These are phyloP conservation scores for Leccinum arenicola DNA, from an alignment of 768 basidiomycete species.

Conservation along the genomic window DNA sequence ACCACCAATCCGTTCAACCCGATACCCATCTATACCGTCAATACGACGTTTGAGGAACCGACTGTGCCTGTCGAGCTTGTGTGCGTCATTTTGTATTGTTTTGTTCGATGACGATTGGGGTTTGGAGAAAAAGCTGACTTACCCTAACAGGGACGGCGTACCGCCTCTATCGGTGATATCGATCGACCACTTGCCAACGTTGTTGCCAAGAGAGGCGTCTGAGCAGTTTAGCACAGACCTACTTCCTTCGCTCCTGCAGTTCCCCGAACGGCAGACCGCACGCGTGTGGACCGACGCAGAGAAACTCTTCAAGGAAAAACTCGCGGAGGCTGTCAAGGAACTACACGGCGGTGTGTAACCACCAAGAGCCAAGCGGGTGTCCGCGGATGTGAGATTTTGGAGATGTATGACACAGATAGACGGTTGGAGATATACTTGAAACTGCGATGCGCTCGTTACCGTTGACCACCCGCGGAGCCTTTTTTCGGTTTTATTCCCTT, in stretches of 20 bases:
- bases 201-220: slow-evolving; percentile 93
- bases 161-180: slow-evolving; percentile 83
- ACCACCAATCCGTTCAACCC: slow-evolving; percentile 99
- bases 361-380: not conserved
- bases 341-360: slow-evolving; percentile 2
- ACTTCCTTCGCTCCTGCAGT: slow-evolving; percentile 76
- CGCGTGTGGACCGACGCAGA: slow-evolving; percentile 90
- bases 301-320: slow-evolving; percentile 70
- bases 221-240: slow-evolving; percentile 93
- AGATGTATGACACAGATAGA: not conserved
- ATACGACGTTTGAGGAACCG: slow-evolving; percentile 91
- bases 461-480: not conserved
- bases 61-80: slow-evolving; percentile 83
- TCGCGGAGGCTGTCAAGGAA: slow-evolving; percentile 45
- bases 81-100: slow-evolving; percentile 42
- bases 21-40: slow-evolving; percentile 90
- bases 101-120: too few species aligned
- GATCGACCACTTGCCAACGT: slow-evolving; percentile 94
- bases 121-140: not conserved
- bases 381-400: not conserved
- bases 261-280: slow-evolving; percentile 62
- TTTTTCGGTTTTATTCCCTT: not conserved
- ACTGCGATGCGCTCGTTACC: not conserved
- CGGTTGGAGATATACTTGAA: not conserved
- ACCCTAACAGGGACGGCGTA: slow-evolving; percentile 46